Base-by-base conservation (phyloP, 164 flowering plant species). In the Liquidambar formosana region DNA sequence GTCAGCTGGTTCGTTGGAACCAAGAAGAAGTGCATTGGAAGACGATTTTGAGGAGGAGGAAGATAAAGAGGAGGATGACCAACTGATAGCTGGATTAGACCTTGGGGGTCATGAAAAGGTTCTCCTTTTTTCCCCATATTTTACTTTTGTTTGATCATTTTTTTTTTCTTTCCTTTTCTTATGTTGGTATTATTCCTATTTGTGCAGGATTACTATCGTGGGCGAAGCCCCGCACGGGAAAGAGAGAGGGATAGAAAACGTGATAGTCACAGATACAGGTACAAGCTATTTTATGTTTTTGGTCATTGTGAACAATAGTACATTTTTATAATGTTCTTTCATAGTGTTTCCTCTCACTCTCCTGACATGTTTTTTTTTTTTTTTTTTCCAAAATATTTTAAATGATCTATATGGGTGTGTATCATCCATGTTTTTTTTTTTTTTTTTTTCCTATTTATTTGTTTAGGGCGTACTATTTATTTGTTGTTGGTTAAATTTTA, bases 31-130 rank as follows among this genome's bases (percentile, higher is more conserved):
- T 83, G 98, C 93, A n/a, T 73, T 96, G 74, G 99, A 96, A 76
- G 99, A 96, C 82, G 99, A 96, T 76, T 96, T 90, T 78, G 99
- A 96, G 75, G 99, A 91, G 81, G 98, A 96, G 67, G 98, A 94
- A 77, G 97, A 93, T 64, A 89, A 90, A 64, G 98, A 93, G 64
- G 98, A 93, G 61, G 91, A 87, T n/a, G 97, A 87, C 3, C 88
- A 83, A 69, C 68, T 78, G 61, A 73, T 72, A 65, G 86, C 79
- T 68, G 92, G 63, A 47, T 45, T 82, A 57, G 94, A 92, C 63
- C 71, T 72, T 66, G 87, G 64, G 14, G 82, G 61, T 25, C 74
- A 75, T 76, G 95, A 93, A 54, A 89, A 89, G 96, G 99, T 95
- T 68, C 13, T 23, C n/a, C 41, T 3, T 59, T 10, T 22, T 54